Percentiles rank a stretch among this genome's conserved stretches.
Evolutionary conservation across 1,284 basidiomycete species (phyloP).

Genomic region (Ustilago shanxiensis): DNA sequence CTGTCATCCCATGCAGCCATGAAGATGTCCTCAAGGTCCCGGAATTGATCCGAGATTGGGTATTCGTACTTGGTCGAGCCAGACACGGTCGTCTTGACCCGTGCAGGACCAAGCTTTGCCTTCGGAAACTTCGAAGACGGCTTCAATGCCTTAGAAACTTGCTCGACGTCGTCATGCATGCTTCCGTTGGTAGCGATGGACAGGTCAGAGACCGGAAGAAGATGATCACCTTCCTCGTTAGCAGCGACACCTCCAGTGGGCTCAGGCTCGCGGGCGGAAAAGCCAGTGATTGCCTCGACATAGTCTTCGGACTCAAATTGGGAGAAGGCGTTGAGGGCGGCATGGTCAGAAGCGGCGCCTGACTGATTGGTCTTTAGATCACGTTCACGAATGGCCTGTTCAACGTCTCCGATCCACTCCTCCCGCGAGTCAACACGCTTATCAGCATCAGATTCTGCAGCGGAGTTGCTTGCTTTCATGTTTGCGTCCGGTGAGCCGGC

Average conservation of each 20-base stretch:
- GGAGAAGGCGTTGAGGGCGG: slow-evolving; percentile 31
- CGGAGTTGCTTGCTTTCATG: neutral
- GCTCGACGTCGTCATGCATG: slow-evolving; percentile 15
- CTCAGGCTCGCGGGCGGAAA: neutral
- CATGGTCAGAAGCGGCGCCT: slow-evolving; percentile 7
- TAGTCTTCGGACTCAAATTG: slow-evolving; percentile 14
- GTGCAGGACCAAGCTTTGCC: slow-evolving; percentile 12
- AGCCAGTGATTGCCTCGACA: slow-evolving; percentile 5
- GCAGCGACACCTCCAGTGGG: neutral
- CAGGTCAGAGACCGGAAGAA: slow-evolving; percentile 46
- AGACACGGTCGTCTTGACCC: slow-evolving; percentile 16
- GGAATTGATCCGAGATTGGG: slow-evolving; percentile 35
- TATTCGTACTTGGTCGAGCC: slow-evolving; percentile 16
- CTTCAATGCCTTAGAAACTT: neutral
- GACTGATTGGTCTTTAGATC: slow-evolving; percentile 24
- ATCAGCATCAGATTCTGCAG: neutral
- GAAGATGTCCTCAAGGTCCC: slow-evolving; percentile 39
- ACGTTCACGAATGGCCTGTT: slow-evolving; percentile 36
- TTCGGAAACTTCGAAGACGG: neutral
- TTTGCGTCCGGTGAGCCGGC: neutral
- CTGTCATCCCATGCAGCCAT: slow-evolving; percentile 42
- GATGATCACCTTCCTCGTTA: slow-evolving; percentile 19
- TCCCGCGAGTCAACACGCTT: slow-evolving; percentile 20
- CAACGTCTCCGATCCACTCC: slow-evolving; percentile 47
- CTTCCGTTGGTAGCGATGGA: slow-evolving; percentile 37